Evolutionary conservation across 2,329 filamentous ascomycete species (phyloP).

Genomic region (Berkeleyomyces rouxiae): DNA sequence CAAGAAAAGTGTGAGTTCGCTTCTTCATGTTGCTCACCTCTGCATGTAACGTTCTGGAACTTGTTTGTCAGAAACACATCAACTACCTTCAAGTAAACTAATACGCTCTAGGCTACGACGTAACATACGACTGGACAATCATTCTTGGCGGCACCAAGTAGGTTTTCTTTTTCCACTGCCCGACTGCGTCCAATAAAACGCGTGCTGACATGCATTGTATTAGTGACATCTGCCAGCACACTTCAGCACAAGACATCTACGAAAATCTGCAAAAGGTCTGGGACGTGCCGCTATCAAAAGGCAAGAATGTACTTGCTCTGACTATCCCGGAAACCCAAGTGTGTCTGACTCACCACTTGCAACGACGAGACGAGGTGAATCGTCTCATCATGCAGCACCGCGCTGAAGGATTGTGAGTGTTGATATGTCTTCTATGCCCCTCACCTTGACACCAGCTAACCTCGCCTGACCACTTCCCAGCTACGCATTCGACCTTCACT

Average conservation of each 20-base stretch:
- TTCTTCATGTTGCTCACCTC: background rate
- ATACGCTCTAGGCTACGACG: slow-evolving; percentile 14
- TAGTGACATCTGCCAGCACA: slow-evolving; percentile 33
- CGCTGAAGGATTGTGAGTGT: slow-evolving; percentile 31
- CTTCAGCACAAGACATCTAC: slow-evolving; percentile 28
- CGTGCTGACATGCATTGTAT: background rate
- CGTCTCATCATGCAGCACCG: slow-evolving; percentile 32
- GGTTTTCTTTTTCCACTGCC: slow-evolving; percentile 13
- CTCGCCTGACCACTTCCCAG: slow-evolving; percentile 20
- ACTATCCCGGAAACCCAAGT: slow-evolving; percentile 40
- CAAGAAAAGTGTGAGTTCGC: slow-evolving; percentile 23
- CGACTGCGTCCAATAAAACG: background rate
- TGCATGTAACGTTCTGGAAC: background rate
- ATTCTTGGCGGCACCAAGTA: slow-evolving; percentile 49
- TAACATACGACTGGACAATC: slow-evolving; percentile 41
- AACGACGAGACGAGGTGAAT: slow-evolving; percentile 32
- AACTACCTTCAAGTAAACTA: background rate
- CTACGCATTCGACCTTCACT: slow-evolving; percentile 38
- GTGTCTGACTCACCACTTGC: slow-evolving; percentile 19
- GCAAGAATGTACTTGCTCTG: slow-evolving; percentile 42
- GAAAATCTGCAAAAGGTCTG: slow-evolving; percentile 33
- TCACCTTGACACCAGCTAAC: background rate
- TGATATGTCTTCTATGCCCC: background rate
- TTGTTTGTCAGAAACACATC: background rate
- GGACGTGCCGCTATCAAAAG: slow-evolving; percentile 30